These are phyloP conservation scores for Chondrus crispus DNA, from an alignment of 23 red algal species.

Conservation along the genomic window DNA sequence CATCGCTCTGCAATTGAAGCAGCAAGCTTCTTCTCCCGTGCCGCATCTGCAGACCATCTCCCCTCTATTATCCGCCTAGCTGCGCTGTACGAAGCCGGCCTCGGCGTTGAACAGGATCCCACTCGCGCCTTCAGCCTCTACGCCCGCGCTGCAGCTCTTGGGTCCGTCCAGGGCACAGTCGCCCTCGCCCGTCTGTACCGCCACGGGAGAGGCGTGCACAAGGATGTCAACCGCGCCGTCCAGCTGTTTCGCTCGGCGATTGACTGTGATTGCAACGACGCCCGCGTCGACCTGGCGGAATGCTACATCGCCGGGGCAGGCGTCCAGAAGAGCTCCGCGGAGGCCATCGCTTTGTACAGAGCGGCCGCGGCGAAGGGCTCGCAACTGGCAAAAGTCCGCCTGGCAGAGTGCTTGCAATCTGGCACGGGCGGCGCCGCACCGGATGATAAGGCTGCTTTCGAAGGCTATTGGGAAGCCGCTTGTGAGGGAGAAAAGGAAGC, in stretches of 20 bases:
- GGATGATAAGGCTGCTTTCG: conserved; percentile 20
- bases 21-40: background rate
- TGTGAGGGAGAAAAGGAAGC: background rate
- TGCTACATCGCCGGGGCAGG: conserved; percentile 32
- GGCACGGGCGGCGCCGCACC: conserved; percentile 3
- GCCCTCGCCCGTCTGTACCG: conserved; percentile 40
- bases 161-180: background rate
- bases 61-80: conserved; percentile 18
- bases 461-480: background rate
- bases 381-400: background rate
- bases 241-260: conserved; percentile 11
- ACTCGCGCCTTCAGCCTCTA: conserved; percentile 9
- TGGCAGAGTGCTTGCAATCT: conserved; percentile 23
- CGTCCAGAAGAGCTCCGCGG: background rate
- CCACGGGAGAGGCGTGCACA: conserved; percentile 8
- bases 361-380: conserved; percentile 2
- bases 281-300: conserved; percentile 21
- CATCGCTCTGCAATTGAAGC: background rate
- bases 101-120: background rate
- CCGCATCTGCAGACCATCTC: background rate
- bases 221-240: conserved; percentile 6
- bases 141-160: conserved; percentile 8
- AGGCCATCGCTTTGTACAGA: conserved; percentile 24
- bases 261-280: background rate
- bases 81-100: conserved; percentile 1